Evolutionary conservation across 2,329 filamentous ascomycete genomes (phyloP).

Genomic region (Beauveria pseudobassiana): DNA sequence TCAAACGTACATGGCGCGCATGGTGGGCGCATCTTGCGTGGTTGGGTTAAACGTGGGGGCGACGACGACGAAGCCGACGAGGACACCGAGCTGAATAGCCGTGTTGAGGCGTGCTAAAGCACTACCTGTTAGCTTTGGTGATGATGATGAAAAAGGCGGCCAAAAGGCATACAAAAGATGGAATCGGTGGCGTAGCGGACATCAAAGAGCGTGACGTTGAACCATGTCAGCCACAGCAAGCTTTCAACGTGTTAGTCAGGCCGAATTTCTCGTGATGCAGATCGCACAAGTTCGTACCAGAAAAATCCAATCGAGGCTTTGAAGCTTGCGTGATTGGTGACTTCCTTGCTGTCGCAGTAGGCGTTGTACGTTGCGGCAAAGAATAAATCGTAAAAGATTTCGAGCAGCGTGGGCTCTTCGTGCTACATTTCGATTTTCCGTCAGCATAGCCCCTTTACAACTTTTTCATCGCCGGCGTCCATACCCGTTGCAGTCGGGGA

Average conservation of each 20-base stretch:
- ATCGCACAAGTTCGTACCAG: neutral
- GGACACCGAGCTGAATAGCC: constrained; percentile 52
- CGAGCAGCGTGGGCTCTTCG: constrained; percentile 28
- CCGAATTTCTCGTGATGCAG: neutral
- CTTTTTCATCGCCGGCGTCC: neutral
- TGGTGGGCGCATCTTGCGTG: constrained; percentile 29
- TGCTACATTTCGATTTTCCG: constrained; percentile 12
- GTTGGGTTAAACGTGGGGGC: constrained; percentile 39
- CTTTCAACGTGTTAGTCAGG: constrained; percentile 19
- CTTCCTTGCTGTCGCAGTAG: constrained; percentile 33
- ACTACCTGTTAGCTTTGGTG: neutral
- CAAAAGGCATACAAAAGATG: constrained; percentile 38
- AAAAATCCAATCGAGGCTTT: constrained; percentile 30
- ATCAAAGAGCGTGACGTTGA: constrained; percentile 57
- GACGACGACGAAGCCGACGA: constrained; percentile 58
- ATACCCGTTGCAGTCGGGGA: constrained; percentile 8
- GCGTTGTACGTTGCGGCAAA: constrained; percentile 55
- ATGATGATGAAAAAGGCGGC: too few relatives aligned
- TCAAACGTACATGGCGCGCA: constrained; percentile 29
- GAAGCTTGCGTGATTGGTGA: constrained; percentile 25
- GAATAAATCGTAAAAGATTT: constrained; percentile 33
- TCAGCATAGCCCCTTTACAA: neutral
- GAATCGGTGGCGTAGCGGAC: constrained; percentile 59
- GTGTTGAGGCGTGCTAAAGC: constrained; percentile 44
- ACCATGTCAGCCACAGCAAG: constrained; percentile 61